Evolutionary conservation across 345 rosid species (phyloP).

Genomic region (Eucalyptus fibrosa): DNA sequence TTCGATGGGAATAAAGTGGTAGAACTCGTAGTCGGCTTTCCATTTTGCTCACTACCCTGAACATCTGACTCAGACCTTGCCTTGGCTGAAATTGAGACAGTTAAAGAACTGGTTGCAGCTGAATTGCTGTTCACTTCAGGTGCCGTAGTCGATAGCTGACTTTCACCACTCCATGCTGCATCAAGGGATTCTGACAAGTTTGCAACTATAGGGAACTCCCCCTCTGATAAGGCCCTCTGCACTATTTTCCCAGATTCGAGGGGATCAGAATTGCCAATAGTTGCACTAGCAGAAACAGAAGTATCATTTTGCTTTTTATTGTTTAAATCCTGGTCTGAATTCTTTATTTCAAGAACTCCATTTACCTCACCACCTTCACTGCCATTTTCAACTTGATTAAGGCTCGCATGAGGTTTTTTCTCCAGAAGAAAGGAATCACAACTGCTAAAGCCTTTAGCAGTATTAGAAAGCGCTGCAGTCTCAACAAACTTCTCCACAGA

Average conservation of each 20-base stretch:
- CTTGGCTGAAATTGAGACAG: not conserved
- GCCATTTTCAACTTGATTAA: conserved; percentile 12
- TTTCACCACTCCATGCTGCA: conserved; percentile 68
- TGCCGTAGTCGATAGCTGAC: conserved; percentile 1
- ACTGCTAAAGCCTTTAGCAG: conserved; percentile 21
- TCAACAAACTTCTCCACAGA: conserved; percentile 46
- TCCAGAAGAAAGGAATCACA: conserved; percentile 21
- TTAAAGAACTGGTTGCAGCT: not conserved
- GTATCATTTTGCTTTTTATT: conserved; percentile 12
- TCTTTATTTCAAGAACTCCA: conserved; percentile 11
- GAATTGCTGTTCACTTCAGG: conserved; percentile 3
- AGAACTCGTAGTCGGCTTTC: conserved; percentile 8
- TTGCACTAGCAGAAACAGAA: conserved; percentile 14
- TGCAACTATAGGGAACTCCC: conserved; percentile 21
- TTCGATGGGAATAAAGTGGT: conserved; percentile 1
- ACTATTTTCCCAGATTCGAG: conserved; percentile 31
- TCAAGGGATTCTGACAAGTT: conserved; percentile 70
- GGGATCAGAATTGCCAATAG: conserved; percentile 10
- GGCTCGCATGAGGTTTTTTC: conserved; percentile 12
- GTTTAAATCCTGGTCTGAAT: conserved; percentile 13
- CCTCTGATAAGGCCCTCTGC: conserved; percentile 31
- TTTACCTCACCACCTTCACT: not conserved
- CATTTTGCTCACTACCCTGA: conserved; percentile 6
- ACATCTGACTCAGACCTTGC: conserved; percentile 2
- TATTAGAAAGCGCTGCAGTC: conserved; percentile 15